A percentile compares a stretch with the other conserved stretches of the same genome.
Conservation (phyloP, 768 basidiomycete species). For the Psilocybe cyanescens region DNA sequence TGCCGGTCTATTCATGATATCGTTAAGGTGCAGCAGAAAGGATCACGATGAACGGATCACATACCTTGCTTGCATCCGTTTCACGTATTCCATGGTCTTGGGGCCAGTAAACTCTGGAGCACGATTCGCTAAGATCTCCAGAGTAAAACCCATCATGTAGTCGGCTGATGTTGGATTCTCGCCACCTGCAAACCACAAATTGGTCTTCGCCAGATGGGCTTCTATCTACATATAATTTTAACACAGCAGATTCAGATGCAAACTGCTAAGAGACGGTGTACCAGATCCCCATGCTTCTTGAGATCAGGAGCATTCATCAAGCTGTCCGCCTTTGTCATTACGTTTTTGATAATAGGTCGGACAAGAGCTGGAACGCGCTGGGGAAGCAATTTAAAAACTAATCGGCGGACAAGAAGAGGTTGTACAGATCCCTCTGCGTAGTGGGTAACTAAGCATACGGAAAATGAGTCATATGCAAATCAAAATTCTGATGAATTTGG, state of each 20-base stretch:
- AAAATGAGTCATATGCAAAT: background rate
- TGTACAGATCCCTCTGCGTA: constrained; percentile 45
- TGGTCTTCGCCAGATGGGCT: constrained; percentile 17
- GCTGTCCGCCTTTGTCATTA: constrained; percentile 30
- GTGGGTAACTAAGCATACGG: constrained; percentile 32
- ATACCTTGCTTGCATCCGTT: constrained; percentile 24
- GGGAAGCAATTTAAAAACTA: constrained; percentile 34
- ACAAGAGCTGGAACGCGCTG: constrained; percentile 35
- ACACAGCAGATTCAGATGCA: background rate
- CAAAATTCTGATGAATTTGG: background rate
- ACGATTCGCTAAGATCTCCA: constrained; percentile 21
- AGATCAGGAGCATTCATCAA: constrained; percentile 30
- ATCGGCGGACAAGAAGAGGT: constrained; percentile 39
- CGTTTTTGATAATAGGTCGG: constrained; percentile 31
- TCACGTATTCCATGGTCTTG: constrained; percentile 26
- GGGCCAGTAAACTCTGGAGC: constrained; percentile 20
- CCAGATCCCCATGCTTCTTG: constrained; percentile 28
- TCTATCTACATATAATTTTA: constrained; percentile 15
- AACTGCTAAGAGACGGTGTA: constrained; percentile 4
- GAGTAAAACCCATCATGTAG: constrained; percentile 29
- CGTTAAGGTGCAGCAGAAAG: background rate
- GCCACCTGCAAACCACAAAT: constrained; percentile 18
- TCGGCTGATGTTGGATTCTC: constrained; percentile 22
- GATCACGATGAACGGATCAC: background rate
- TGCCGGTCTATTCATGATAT: constrained; percentile 8